Evolutionary conservation across 139 green algal genomes (phyloP).

Genomic region (Deuterostichococcus epilithicus): DNA sequence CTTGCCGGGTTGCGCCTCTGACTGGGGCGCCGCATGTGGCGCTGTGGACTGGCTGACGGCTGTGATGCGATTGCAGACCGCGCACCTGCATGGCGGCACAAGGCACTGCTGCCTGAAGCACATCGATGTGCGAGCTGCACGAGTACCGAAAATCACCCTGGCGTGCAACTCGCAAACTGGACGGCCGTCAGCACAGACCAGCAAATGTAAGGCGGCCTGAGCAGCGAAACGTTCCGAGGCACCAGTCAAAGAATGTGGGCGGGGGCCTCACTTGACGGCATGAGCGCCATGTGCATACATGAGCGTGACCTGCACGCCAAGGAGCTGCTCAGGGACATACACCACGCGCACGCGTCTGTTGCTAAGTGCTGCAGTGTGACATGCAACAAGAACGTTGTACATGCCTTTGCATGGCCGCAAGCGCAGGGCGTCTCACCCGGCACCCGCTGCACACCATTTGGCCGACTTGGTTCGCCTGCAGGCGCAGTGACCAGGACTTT

Average conservation of each 20-base stretch:
- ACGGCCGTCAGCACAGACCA: too few relatives aligned
- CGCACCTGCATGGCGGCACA: constrained; percentile 47
- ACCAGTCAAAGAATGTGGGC: background rate
- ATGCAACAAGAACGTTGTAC: background rate
- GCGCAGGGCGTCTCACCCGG: constrained; percentile 54
- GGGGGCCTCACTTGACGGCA: constrained; percentile 65
- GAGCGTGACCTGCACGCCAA: constrained; percentile 18
- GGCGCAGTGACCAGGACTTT: too few relatives aligned
- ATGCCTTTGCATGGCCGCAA: constrained; percentile 29
- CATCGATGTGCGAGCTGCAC: too few relatives aligned
- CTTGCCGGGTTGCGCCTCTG: background rate
- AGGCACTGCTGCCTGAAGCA: too few relatives aligned
- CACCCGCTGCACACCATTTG: constrained; percentile 88
- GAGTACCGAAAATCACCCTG: too few relatives aligned
- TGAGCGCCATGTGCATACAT: constrained; percentile 85
- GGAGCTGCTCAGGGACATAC: too few relatives aligned
- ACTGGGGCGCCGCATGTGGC: background rate
- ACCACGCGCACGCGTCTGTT: too few relatives aligned
- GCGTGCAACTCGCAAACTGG: too few relatives aligned
- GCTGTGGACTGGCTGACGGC: constrained; percentile 15
- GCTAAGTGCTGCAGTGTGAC: too few relatives aligned
- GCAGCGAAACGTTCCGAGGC: too few relatives aligned
- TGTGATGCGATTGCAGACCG: constrained; percentile 87
- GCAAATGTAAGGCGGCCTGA: too few relatives aligned
- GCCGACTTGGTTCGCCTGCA: constrained; percentile 60